Base-by-base conservation (phyloP, 768 basidiomycete genomes). In the Dacryopinax primogenitus region DNA sequence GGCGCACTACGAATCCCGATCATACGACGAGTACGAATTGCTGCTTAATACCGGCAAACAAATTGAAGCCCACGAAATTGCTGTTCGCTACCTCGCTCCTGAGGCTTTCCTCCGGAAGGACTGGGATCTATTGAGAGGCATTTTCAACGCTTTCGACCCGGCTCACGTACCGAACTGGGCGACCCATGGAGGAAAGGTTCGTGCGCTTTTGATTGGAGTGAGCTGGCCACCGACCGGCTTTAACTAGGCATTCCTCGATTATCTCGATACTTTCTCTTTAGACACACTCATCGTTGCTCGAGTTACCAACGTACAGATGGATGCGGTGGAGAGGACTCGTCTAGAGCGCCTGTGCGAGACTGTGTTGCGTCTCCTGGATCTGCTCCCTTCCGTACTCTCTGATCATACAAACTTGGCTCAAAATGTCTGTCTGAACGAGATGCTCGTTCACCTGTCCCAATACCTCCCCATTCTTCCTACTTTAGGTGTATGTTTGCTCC, bases 81-180 rank as follows among this genome's bases (percentile, higher is more conserved):
- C 90, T n/a, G 79, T 94, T 33, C 75, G 79, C n/a, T 86, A 93
- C 66, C 82, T 99, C 7, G 90, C 88, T 4, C 90, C 92, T 0
- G 95, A 97, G 68, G 90, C 87, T 0, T 79, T 96, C 64, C 80
- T 97, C 33, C 78, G 85, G 9, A 79, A 80, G 44, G 86, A 88
- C 71, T 69, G 80, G 7, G 82, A 80, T 1, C 78, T 95, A 13
- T 75, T 96, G 26, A 77, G 78, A 35, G 79, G 79, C n/a, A 73
- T 97, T 26, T 90, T 97, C 69, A 78, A 76, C 62, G 79, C 80
- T 9, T 85, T 98, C 68, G 78, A 77, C 26, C 81, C 80, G 12
- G 78, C 79, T 37, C 73, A 77, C 1, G 81, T 94, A 11, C 83
- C 83, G 44, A 84, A 84, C 9, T 96, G 94, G 94, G 81, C 86